Conservation (phyloP, 768 basidiomycete genomes). For the Termitomyces eurrhizus region DNA sequence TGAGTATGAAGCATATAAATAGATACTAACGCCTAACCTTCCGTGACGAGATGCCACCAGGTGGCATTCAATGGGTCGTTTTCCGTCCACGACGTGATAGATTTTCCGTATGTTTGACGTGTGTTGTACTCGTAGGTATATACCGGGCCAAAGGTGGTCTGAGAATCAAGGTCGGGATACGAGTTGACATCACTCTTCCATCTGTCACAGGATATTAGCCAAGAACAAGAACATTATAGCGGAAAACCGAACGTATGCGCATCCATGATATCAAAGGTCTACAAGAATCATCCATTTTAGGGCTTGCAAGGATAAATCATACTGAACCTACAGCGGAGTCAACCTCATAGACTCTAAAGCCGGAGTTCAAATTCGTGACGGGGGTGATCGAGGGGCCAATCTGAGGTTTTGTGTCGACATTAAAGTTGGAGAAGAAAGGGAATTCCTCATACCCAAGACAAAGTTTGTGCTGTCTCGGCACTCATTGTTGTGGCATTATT, state of each 20-base stretch:
- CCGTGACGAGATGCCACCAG: constrained; percentile 80
- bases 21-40: constrained; percentile 34
- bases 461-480: constrained; percentile 50
- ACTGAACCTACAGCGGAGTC: constrained; percentile 50
- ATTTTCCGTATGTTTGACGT: constrained; percentile 60
- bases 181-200: constrained; percentile 62
- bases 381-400: constrained; percentile 71
- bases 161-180: constrained; percentile 55
- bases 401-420: constrained; percentile 27
- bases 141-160: constrained; percentile 54
- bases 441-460: constrained; percentile 33
- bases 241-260: constrained; percentile 60
- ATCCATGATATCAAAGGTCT: constrained; percentile 79
- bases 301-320: not conserved
- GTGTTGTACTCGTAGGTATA: constrained; percentile 68
- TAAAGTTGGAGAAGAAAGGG: not conserved
- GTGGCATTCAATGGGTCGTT: constrained; percentile 75
- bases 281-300: not conserved
- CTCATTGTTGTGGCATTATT: constrained; percentile 65
- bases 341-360: constrained; percentile 71
- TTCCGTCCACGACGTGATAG: constrained; percentile 52
- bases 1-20: constrained; percentile 2
- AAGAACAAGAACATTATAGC: not conserved
- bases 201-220: constrained; percentile 27
- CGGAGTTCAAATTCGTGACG: constrained; percentile 66